Base-by-base conservation (phyloP, 352 stramenopile genomes). In the Phytophthora kernoviae region DNA sequence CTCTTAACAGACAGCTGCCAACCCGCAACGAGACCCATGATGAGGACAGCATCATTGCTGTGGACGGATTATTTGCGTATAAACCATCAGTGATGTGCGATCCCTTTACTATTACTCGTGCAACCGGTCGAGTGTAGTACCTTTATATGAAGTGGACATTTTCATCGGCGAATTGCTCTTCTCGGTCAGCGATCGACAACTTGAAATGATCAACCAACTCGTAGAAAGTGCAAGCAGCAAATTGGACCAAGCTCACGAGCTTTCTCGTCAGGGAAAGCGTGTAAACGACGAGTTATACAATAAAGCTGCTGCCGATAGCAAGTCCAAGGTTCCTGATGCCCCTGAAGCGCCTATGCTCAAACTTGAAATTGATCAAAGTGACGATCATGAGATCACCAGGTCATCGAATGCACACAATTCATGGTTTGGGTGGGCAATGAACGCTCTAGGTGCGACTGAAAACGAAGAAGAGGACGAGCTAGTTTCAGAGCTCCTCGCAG, bases 151-250 rank as follows among this genome's bases (percentile, higher is more conserved):
- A 46, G 50, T 93, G 26, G 85, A 93, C 44, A 27, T 89, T 22
- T 92, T 89, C 50, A 68, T 96, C 12, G 63, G 68, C 4, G 78
- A 94, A 21, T 53, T 96, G 11, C 54, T 77, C 22, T 92, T 96
- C 30, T 94, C 87, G 3, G 49, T 94, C 24, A 96, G 87, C 49
- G 79, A 96, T 65, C 71, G 87, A 32, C 87, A 96, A 56, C 63
- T 96, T 42, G 46, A 81, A 9, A 95, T 95, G 87, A 63, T 95
- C n/a, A 70, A 81, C 8, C 68, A 93, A 53, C 66, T 94, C 18
- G 61, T 88, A 32, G 61, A 63, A 39, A 82, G 68, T 37, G 69
- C 74, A 26, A 79, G 56, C 5, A 41, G 45, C 26, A 81, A 73
- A 37, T 66, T 65, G 8, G 55, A 69, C 18, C 45, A 68, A 53